These are phyloP conservation scores for Hansenula lynferdii DNA, from an alignment of 1,139 yeast genomes.

Conservation along the genomic window DNA sequence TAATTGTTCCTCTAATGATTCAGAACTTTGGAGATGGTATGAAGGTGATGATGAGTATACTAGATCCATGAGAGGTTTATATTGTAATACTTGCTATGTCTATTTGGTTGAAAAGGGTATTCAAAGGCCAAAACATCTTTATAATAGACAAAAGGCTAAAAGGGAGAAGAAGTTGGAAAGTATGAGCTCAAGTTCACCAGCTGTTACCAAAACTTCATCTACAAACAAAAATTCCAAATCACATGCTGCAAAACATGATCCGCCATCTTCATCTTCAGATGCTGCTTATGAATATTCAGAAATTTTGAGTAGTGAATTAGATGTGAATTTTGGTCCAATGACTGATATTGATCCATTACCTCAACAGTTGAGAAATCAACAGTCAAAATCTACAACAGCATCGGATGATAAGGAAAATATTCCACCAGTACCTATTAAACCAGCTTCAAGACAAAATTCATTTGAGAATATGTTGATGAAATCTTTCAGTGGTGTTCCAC, in stretches of 20 bases:
- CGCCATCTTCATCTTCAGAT: constrained; percentile 29
- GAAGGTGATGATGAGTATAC: constrained; percentile 19
- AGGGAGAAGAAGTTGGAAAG: not conserved
- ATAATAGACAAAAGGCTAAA: constrained; percentile 6
- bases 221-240: constrained; percentile 12
- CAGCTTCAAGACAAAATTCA: constrained; percentile 19
- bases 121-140: constrained; percentile 20
- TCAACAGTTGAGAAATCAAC: constrained; percentile 5
- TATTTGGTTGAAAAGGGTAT: constrained; percentile 18
- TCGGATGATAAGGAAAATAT: constrained; percentile 24
- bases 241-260: not conserved
- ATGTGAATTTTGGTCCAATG: constrained; percentile 46
- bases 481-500: constrained; percentile 21
- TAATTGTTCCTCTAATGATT: constrained; percentile 19
- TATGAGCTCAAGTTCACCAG: constrained; percentile 7
- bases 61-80: constrained; percentile 17
- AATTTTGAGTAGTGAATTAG: constrained; percentile 40
- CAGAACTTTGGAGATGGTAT: constrained; percentile 23
- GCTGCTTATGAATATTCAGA: constrained; percentile 38
- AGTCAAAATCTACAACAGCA: not conserved
- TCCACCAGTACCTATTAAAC: constrained; percentile 21
- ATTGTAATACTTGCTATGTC: constrained; percentile 19
- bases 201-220: constrained; percentile 11
- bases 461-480: constrained; percentile 24
- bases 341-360: constrained; percentile 47